phyloP scores from a whole-genome alignment of 2,329 filamentous ascomycete species.

The Diaporthe citri region DNA sequence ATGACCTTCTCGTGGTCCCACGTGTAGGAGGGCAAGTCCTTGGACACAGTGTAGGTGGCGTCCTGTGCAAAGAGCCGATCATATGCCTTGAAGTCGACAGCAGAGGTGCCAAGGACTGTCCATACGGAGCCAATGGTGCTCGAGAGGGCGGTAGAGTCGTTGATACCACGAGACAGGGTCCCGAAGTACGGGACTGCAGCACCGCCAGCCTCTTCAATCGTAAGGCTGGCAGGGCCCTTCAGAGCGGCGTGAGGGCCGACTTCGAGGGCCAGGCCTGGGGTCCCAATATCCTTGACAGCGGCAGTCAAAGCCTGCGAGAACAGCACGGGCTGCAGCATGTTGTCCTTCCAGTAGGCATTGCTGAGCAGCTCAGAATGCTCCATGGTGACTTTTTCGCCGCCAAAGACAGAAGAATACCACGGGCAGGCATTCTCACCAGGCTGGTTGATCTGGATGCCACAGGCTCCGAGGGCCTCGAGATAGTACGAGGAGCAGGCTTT shows the following conservation, averaged over 20 bases:
- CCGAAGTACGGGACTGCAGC: constrained; percentile 44
- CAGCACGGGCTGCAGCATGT: constrained; percentile 44
- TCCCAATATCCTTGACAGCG: constrained; percentile 29
- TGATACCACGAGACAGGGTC: constrained; percentile 40
- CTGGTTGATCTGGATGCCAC: background rate
- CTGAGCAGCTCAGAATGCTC: background rate
- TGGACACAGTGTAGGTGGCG: constrained; percentile 15
- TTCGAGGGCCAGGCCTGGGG: constrained; percentile 44
- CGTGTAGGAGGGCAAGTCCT: constrained; percentile 37
- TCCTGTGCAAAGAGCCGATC: constrained; percentile 26
- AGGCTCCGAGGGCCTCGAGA: constrained; percentile 29
- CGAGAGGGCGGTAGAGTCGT: constrained; percentile 41
- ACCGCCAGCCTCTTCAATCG: constrained; percentile 39
- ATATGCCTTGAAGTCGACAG: constrained; percentile 29
- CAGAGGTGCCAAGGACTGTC: constrained; percentile 16
- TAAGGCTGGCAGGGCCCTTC: constrained; percentile 53
- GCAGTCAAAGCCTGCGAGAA: constrained; percentile 41
- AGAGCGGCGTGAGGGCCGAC: constrained; percentile 55
- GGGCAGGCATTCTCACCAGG: background rate
- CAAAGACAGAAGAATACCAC: constrained; percentile 46
- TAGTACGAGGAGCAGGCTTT: constrained; percentile 33
- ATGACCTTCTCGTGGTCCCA: constrained; percentile 36
- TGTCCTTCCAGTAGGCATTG: constrained; percentile 42
- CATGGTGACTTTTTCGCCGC: constrained; percentile 30
- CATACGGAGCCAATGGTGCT: constrained; percentile 41